phyloP scores from a whole-genome alignment of 148 eudicot species.

The Nepenthes mirabilis region DNA sequence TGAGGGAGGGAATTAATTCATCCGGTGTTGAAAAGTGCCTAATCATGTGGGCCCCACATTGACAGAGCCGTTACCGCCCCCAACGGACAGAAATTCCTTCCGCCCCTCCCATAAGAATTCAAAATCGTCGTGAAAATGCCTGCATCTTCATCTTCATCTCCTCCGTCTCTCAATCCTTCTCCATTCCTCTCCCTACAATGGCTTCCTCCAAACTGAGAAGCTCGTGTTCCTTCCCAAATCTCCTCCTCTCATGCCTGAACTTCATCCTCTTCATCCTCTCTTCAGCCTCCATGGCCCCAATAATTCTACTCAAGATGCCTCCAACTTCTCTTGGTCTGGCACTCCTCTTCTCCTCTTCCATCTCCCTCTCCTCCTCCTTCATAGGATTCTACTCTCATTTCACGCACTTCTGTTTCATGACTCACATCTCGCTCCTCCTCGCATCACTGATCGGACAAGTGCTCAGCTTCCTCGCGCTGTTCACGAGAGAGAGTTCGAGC shows the following conservation, averaged over 20 bases:
- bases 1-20: too few species aligned
- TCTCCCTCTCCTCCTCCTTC: not conserved
- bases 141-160: too few species aligned
- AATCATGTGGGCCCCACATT: too few species aligned
- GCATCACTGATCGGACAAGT: constrained; percentile 35
- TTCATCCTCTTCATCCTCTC: constrained; percentile 49
- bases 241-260: constrained; percentile 39
- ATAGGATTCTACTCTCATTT: constrained; percentile 52
- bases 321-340: constrained; percentile 56
- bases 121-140: too few species aligned
- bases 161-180: too few species aligned
- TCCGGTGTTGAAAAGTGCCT: too few species aligned
- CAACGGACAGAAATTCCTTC: too few species aligned
- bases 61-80: too few species aligned
- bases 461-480: constrained; percentile 35
- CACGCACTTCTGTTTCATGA: constrained; percentile 43
- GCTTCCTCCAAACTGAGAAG: constrained; percentile 39
- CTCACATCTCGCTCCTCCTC: constrained; percentile 43
- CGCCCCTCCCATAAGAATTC: too few species aligned
- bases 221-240: constrained; percentile 45
- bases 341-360: not conserved
- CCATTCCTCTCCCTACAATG: constrained; percentile 10
- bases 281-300: constrained; percentile 45
- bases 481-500: constrained; percentile 42
- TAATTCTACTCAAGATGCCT: constrained; percentile 37